Percentiles rank a stretch among this genome's conserved stretches.
phyloP scores from a whole-genome alignment of 257 asterid species.

The Nicotiana tabacum region DNA sequence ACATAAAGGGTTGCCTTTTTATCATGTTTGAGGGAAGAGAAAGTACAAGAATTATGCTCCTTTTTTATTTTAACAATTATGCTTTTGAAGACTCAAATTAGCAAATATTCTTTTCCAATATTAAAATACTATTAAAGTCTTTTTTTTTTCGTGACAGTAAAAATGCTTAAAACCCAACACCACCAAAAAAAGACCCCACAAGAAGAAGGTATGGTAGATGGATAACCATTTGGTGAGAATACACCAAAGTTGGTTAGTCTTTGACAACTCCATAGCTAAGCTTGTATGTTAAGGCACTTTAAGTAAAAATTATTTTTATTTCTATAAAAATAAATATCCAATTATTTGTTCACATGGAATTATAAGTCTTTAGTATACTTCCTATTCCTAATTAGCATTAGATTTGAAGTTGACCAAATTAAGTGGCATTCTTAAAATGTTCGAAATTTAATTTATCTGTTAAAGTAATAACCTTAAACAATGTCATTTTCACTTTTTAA shows the following conservation, averaged over 20 bases:
- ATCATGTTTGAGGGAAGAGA: constrained; percentile 20
- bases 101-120: constrained; percentile 22
- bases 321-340: neutral
- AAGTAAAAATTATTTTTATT: neutral
- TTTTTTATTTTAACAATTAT: neutral
- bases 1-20: constrained; percentile 32
- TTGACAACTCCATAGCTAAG: neutral
- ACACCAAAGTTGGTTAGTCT: neutral
- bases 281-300: neutral
- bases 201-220: neutral
- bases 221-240: neutral
- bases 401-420: neutral
- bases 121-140: neutral
- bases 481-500: no score
- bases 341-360: neutral
- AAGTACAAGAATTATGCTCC: neutral
- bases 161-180: neutral
- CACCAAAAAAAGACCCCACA: neutral
- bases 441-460: neutral
- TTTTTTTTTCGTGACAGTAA: neutral
- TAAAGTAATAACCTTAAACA: neutral
- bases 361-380: neutral
- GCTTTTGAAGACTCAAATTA: constrained; percentile 13
- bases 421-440: neutral
- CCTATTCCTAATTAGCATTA: neutral